Base-by-base conservation (phyloP, 2,329 filamentous ascomycete genomes). In the Colletotrichum filicis region DNA sequence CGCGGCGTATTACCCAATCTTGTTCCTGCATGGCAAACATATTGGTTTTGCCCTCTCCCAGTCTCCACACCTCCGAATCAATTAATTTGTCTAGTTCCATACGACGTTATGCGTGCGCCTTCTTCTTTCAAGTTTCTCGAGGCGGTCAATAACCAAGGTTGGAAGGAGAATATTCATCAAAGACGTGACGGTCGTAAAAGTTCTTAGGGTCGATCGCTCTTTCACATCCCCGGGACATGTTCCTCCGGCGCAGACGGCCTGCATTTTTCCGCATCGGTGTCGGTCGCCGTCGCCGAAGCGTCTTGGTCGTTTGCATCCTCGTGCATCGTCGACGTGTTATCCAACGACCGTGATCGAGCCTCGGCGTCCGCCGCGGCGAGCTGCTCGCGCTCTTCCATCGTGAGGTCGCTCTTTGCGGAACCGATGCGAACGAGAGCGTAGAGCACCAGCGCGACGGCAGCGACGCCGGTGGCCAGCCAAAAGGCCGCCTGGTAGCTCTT, bases 401-500 rank as follows among this genome's bases (percentile, higher is more conserved):
- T 76, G 19, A 76, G 46, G 26, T 76, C 75, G 68, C 75, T 75
- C 69, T 75, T 75, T 1, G 75, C 75, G n/a, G 65, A 64, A 7
- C 75, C 76, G 53, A 76, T 74, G 12, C 66, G 82, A 4, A 92
- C 87, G 52, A 89, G 91, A 0, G 89, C 81, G 69, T 92, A 86
- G 16, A 93, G 79, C 0, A 83, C 16, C 66, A 93, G 74, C 0
- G 88, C 86, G 1, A 87, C 76, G 4, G 79, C 84, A 0, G 90
- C 88, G 62, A 88, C 84, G 1, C 85, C 91, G 26, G 91, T 85
- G 65, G 90, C 89, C 28, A 92, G 90, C 91, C 92, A 93, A 75
- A 94, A 93, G 0, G 88, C 91, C 28, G 88, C 87, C 78, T 90
- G 88, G 78, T 93, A 93, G 71, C 91, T 92, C 69, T 84, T 76